phyloP scores from a whole-genome alignment of 23 red algal species.

The Gracilaria vermiculophylla region DNA sequence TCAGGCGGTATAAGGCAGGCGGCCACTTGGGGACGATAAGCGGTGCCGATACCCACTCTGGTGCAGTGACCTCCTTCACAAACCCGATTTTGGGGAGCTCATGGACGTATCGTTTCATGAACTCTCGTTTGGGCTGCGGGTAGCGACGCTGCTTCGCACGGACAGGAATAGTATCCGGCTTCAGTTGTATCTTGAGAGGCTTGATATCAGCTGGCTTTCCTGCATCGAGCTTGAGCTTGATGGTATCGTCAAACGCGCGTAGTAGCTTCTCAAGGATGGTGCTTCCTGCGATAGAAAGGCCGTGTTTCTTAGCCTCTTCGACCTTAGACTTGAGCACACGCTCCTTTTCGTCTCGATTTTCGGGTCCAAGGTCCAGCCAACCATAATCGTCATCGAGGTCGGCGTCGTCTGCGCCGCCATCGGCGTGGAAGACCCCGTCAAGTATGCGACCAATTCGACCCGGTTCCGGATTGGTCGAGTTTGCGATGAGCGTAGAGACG shows the following conservation, averaged over 20 bases:
- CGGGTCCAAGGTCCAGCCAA: slow-evolving; percentile 23
- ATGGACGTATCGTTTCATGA: neutral
- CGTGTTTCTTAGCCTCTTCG: neutral
- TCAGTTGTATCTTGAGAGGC: neutral
- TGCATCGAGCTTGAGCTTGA: slow-evolving; percentile 43
- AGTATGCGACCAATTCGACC: neutral
- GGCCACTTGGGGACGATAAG: slow-evolving; percentile 25
- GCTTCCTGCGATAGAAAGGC: neutral
- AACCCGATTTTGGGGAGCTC: neutral
- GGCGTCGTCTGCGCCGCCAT: slow-evolving; percentile 18
- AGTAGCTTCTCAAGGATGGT: neutral
- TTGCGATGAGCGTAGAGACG: neutral
- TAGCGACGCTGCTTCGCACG: neutral
- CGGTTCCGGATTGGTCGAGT: neutral
- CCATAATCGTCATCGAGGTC: slow-evolving; percentile 10
- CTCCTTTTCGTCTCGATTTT: neutral
- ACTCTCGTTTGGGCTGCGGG: slow-evolving; percentile 1
- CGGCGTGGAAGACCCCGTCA: slow-evolving; percentile 38
- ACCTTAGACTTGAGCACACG: neutral
- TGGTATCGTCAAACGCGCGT: neutral
- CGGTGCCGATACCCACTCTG: slow-evolving; percentile 23
- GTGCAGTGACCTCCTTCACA: neutral
- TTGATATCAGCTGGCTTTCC: slow-evolving; percentile 2
- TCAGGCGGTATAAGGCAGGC: neutral
- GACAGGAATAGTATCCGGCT: slow-evolving; percentile 11